Evolutionary conservation across 148 eudicot species (phyloP).

Genomic region (Spergularia marina): DNA sequence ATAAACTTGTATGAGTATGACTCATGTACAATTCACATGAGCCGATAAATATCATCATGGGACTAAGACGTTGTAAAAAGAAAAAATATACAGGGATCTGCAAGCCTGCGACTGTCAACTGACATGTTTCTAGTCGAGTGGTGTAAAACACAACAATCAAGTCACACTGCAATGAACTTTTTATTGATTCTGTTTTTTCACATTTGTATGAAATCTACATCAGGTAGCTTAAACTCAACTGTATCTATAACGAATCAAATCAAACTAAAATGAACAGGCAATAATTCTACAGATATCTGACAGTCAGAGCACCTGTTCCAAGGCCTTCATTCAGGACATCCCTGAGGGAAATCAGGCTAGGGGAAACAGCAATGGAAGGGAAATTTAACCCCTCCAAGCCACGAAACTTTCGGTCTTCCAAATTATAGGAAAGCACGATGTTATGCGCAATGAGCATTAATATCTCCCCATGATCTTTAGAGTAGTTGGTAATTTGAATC

Average conservation of each 20-base stretch:
- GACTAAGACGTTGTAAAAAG: not conserved
- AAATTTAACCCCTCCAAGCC: conserved; percentile 1
- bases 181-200: not conserved
- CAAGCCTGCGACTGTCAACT: not conserved
- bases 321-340: conserved; percentile 18
- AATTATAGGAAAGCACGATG: conserved; percentile 25
- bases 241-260: not conserved
- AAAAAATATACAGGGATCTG: not conserved
- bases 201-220: too few relatives aligned
- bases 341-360: conserved; percentile 33
- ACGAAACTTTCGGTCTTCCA: conserved; percentile 11
- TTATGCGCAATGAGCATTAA: conserved; percentile 27
- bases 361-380: conserved; percentile 30
- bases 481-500: conserved; percentile 33
- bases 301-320: conserved; percentile 16
- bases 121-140: not conserved
- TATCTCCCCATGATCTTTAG: conserved; percentile 20
- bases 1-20: too few relatives aligned
- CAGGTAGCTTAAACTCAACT: too few relatives aligned
- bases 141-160: not conserved
- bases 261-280: not conserved
- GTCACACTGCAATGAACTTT: not conserved
- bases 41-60: too few relatives aligned
- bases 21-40: too few relatives aligned
- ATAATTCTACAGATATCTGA: conserved; percentile 16